Evolutionary conservation across 371 early-diverging fungal species (phyloP), one percentile per base, ranked within the genome.

Genomic region (Rhizomucor pusillus): DNA sequence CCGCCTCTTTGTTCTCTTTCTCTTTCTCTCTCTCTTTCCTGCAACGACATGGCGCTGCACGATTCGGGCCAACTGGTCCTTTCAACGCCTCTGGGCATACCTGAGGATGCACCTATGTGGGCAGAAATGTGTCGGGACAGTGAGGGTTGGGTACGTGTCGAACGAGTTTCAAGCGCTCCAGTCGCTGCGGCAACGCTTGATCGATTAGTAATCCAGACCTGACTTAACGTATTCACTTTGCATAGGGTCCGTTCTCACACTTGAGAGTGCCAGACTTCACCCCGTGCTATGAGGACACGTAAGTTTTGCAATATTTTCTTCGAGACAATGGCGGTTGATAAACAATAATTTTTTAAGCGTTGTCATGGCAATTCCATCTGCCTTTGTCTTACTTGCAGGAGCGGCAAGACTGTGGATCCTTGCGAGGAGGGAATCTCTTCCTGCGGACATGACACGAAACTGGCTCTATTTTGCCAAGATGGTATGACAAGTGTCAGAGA

Each of bases 281-380:
- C 11, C 82, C 85, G 20, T 91, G 91, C 63, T 91, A 87, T 55
- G 88, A 89, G 60, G 81, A 88, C 60, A 75, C 76, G 77, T 82
- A 76, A 48, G 67, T 24, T 29, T 29, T 3, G 3, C 29, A 7
- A 29, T 29, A 29, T 29, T 2, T 41, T 43, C 35, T 37, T 19
- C 14, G 9, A 0, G 44, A 36, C 22, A 25, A n/a, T 50, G 13
- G 46, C 43, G 23, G 23, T 43, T 36, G 7, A 33, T 36, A 10
- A 33, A 33, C 34, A 33, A 22, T n/a, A n/a, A n/a, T n/a, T n/a
- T n/a, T 34, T 36, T 18, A 37, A 13, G 75, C 40, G 68, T 59
- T 6, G 49, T 83, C 18, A 63, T 69, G 35, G 52, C 69, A 40
- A 48, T 81, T 13, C 85, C 86, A 6, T 67, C 65, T 5, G 56